These are phyloP conservation scores for Pythium volutum DNA, from an alignment of 352 stramenopile species.

Conservation along the genomic window DNA sequence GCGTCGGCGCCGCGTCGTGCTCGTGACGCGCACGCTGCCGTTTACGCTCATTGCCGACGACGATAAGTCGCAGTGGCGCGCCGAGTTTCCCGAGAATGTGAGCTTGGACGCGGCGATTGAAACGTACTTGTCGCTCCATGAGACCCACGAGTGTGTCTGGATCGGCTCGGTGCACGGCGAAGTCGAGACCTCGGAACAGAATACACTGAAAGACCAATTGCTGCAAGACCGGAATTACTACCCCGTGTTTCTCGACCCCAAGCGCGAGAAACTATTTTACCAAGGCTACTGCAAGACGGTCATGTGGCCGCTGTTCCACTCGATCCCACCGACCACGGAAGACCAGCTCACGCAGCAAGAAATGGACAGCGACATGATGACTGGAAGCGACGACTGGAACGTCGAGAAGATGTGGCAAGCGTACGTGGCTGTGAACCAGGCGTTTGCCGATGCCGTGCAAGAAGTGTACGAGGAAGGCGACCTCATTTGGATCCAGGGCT, in stretches of 20 bases:
- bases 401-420: conserved; percentile 89
- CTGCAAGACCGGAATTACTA: conserved; percentile 90
- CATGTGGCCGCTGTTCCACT: conserved; percentile 91
- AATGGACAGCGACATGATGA: conserved; percentile 25
- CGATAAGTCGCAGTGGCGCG: conserved; percentile 77
- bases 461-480: conserved; percentile 89
- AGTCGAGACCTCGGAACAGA: conserved; percentile 75
- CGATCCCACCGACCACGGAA: conserved; percentile 70
- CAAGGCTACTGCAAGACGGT: conserved; percentile 90
- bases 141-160: conserved; percentile 83
- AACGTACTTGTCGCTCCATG: conserved; percentile 73
- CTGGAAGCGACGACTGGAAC: conserved; percentile 50
- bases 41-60: conserved; percentile 81
- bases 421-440: conserved; percentile 86
- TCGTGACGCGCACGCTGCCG: conserved; percentile 73
- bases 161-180: conserved; percentile 80
- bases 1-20: conserved; percentile 55
- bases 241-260: conserved; percentile 87
- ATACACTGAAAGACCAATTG: conserved; percentile 81
- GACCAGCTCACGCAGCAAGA: conserved; percentile 71
- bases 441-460: conserved; percentile 84
- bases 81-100: conserved; percentile 72
- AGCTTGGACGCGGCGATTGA: conserved; percentile 73
- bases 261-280: conserved; percentile 87
- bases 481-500: conserved; percentile 90